phyloP scores from a whole-genome alignment of 345 rosid genomes.

The Arabidopsis suecica region DNA sequence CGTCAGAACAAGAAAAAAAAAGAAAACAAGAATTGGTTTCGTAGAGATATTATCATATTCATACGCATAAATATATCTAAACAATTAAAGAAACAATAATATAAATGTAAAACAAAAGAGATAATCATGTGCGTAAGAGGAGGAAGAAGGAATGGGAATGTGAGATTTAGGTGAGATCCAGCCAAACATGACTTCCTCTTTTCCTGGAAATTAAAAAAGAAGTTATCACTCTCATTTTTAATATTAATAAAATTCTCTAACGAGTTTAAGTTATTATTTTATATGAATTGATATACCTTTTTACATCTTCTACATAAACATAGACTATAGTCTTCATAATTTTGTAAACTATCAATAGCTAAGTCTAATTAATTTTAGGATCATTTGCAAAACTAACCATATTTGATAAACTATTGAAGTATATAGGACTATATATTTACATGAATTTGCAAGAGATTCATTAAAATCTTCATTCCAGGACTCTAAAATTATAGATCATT shows the following conservation, averaged over 20 bases:
- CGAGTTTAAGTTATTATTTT: conserved; percentile 24
- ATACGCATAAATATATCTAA: neutral
- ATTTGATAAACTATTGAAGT: too few species aligned
- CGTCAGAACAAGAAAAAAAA: neutral
- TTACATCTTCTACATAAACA: conserved; percentile 34
- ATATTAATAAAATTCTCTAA: neutral
- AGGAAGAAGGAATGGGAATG: conserved; percentile 47
- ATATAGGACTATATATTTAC: too few species aligned
- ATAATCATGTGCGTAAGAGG: conserved; percentile 47
- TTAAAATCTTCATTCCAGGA: too few species aligned
- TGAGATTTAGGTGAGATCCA: conserved; percentile 50
- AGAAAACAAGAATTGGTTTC: conserved; percentile 11
- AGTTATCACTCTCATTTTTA: conserved; percentile 20
- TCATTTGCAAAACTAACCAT: too few species aligned
- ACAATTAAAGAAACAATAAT: neutral
- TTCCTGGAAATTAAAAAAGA: conserved; percentile 24
- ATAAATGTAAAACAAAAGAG: conserved; percentile 17
- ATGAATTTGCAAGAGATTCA: too few species aligned
- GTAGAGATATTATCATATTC: neutral
- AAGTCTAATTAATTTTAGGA: too few species aligned
- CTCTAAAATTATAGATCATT: too few species aligned
- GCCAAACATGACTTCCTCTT: conserved; percentile 47
- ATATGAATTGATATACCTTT: conserved; percentile 1
- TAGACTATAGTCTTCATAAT: neutral
- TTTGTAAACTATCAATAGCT: too few species aligned